phyloP scores from a whole-genome alignment of 2,329 filamentous ascomycete species.

The Amylocarpus encephaloides region DNA sequence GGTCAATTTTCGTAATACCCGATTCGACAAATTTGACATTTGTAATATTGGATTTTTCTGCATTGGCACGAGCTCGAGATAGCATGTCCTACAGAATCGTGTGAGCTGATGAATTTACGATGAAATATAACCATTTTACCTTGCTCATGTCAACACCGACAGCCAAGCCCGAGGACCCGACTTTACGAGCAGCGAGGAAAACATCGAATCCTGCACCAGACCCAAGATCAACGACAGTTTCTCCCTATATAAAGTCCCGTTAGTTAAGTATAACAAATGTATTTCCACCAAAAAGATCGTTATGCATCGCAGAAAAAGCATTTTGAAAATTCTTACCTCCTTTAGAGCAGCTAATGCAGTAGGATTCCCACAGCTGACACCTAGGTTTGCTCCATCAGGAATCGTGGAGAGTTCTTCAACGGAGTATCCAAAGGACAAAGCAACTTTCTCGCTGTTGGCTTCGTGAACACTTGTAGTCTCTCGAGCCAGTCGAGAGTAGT shows the following conservation, averaged over 20 bases:
- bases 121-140: background rate
- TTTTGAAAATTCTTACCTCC: conserved; percentile 1
- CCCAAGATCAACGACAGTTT: conserved; percentile 52
- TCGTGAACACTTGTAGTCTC: background rate
- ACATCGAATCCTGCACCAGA: conserved; percentile 53
- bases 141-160: conserved; percentile 45
- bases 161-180: conserved; percentile 42
- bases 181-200: conserved; percentile 44
- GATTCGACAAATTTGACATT: conserved; percentile 48
- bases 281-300: background rate
- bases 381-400: conserved; percentile 20
- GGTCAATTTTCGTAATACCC: conserved; percentile 44
- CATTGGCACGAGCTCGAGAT: conserved; percentile 41
- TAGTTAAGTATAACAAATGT: background rate
- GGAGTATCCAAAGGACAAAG: conserved; percentile 47
- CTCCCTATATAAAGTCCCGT: conserved; percentile 36
- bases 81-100: conserved; percentile 45
- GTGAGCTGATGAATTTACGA: background rate
- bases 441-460: conserved; percentile 31
- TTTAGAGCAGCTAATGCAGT: conserved; percentile 15
- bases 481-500: background rate
- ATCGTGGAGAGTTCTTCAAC: conserved; percentile 15
- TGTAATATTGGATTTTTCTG: conserved; percentile 30
- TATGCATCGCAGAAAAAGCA: background rate
- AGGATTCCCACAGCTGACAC: conserved; percentile 22